phyloP scores from a whole-genome alignment of 768 basidiomycete genomes.

The Saitozyma podzolica region DNA sequence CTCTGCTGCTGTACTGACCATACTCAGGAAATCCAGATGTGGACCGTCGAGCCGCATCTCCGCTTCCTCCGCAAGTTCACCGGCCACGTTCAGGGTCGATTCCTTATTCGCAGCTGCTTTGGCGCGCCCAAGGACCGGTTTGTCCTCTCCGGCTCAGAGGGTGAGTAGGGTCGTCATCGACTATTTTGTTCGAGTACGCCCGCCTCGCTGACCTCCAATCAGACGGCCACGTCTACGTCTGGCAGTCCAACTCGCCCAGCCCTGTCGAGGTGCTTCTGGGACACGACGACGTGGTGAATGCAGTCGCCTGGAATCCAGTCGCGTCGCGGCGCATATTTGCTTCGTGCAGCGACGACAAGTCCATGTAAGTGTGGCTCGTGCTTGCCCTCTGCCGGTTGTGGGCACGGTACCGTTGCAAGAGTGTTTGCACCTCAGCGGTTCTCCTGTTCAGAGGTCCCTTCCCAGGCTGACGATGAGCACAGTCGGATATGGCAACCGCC shows the following conservation, averaged over 20 bases:
- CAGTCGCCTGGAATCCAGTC: conserved; percentile 92
- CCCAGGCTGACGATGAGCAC: not conserved
- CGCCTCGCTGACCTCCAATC: conserved; percentile 23
- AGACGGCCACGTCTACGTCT: conserved; percentile 94
- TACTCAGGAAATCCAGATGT: conserved; percentile 79
- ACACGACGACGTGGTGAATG: conserved; percentile 86
- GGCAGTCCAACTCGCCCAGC: conserved; percentile 82
- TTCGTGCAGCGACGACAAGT: conserved; percentile 88
- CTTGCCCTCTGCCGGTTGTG: not conserved
- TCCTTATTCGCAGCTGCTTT: conserved; percentile 90
- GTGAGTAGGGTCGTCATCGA: conserved; percentile 57
- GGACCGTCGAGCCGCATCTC: conserved; percentile 68
- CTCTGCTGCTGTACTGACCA: conserved; percentile 3
- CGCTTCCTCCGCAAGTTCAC: conserved; percentile 75
- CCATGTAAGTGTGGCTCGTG: conserved; percentile 58
- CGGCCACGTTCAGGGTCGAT: conserved; percentile 78
- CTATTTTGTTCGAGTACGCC: too few species aligned
- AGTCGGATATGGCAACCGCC: conserved; percentile 51
- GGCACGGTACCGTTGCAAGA: not conserved
- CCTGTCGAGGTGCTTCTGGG: conserved; percentile 86
- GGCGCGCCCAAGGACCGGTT: conserved; percentile 86
- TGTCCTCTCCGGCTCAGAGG: conserved; percentile 92
- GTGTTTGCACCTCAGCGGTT: too few species aligned
- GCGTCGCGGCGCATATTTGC: conserved; percentile 85
- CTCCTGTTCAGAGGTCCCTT: not conserved